These are phyloP conservation scores for Trifolium subterraneum DNA, from an alignment of 306 rosid genomes.

Conservation along the genomic window DNA sequence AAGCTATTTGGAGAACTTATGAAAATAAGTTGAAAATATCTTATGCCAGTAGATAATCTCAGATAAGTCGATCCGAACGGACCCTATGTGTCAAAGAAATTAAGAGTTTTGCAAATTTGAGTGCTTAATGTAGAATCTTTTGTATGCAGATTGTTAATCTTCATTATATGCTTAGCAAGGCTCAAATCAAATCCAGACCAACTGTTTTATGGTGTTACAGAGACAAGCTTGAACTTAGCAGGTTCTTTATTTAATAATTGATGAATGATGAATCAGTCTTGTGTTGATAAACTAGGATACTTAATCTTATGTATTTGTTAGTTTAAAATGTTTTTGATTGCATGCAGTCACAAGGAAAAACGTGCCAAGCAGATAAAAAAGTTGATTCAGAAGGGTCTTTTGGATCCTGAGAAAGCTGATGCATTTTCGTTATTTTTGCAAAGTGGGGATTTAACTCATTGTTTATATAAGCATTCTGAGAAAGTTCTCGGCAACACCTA, in stretches of 20 bases:
- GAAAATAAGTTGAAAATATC: no score
- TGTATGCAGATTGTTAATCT: conserved; percentile 81
- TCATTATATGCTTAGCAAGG: conserved; percentile 86
- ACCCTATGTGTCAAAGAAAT: no score
- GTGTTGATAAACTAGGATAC: not conserved
- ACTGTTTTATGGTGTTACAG: conserved; percentile 90
- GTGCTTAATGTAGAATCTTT: conserved; percentile 20
- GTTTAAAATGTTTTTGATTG: conserved; percentile 45
- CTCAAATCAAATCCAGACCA: conserved; percentile 76
- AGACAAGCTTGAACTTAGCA: conserved; percentile 94
- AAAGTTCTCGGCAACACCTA: conserved; percentile 88
- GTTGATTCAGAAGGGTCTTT: conserved; percentile 74
- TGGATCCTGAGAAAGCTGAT: conserved; percentile 86
- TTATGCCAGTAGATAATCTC: no score
- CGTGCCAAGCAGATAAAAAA: conserved; percentile 82
- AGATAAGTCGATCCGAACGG: no score
- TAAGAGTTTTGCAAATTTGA: conserved; percentile 6
- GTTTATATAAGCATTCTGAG: conserved; percentile 84
- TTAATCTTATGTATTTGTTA: conserved; percentile 8
- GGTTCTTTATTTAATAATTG: conserved; percentile 42
- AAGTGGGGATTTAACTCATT: conserved; percentile 74
- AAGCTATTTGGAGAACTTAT: no score
- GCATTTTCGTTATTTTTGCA: conserved; percentile 77
- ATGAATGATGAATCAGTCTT: not conserved
- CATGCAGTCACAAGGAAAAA: conserved; percentile 84